Conservation (phyloP, 768 basidiomycete species). For the Pholiota molesta region DNA sequence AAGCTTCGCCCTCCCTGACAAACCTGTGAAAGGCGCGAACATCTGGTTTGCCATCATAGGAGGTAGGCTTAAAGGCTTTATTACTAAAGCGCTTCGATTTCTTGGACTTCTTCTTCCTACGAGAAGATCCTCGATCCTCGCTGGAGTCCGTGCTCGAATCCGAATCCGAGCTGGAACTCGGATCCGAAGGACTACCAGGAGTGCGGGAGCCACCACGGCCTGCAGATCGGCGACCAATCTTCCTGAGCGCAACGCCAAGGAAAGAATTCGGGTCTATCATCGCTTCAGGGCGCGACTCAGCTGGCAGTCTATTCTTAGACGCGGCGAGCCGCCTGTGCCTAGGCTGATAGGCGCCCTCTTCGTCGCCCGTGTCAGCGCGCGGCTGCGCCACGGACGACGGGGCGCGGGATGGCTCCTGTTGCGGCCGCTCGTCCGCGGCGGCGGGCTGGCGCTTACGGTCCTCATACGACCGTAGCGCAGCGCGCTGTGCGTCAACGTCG, state of each 20-base stretch:
- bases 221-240: background rate
- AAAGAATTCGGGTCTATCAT: background rate
- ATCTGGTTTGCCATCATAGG: slow-evolving; percentile 17
- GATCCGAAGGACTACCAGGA: too few relatives aligned
- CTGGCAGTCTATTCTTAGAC: background rate
- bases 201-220: background rate
- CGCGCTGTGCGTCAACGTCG: background rate
- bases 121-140: too few relatives aligned
- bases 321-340: background rate
- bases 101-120: background rate
- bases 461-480: background rate
- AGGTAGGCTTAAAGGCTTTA: background rate
- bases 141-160: too few relatives aligned
- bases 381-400: too few relatives aligned
- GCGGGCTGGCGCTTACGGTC: too few relatives aligned
- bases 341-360: background rate
- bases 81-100: background rate
- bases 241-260: background rate
- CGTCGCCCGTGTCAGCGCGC: too few relatives aligned
- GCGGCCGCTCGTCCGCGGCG: too few relatives aligned
- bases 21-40: slow-evolving; percentile 15
- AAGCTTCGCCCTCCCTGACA: slow-evolving; percentile 14
- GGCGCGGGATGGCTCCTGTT: too few relatives aligned
- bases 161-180: too few relatives aligned
- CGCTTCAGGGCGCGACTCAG: background rate